A percentile compares a stretch with the other conserved stretches of the same genome.
These are phyloP conservation scores for Cutaneotrichosporon spelunceum DNA, from an alignment of 1,284 basidiomycete genomes.

Conservation along the genomic window DNA sequence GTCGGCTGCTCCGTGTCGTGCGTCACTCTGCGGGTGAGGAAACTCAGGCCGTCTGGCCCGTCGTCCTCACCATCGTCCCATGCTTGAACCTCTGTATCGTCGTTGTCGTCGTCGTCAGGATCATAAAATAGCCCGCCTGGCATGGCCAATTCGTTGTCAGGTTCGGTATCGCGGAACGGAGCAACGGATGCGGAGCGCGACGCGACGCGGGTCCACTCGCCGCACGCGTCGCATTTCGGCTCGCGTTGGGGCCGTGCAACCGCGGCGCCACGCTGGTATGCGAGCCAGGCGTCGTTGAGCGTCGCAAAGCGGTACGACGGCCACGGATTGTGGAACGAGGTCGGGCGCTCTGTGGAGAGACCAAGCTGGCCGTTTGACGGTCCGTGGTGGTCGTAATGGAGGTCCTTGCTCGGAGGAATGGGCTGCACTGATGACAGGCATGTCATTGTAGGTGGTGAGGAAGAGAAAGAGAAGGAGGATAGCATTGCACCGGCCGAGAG, in stretches of 20 bases:
- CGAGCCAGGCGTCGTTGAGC: constrained; percentile 38
- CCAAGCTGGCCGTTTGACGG: neutral
- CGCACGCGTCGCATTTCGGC: neutral
- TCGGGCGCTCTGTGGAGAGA: constrained; percentile 22
- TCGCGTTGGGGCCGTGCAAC: constrained; percentile 33
- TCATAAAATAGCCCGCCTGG: constrained; percentile 9
- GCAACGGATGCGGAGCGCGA: neutral
- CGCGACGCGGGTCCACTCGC: constrained; percentile 1
- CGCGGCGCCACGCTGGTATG: constrained; percentile 46
- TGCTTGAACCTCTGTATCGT: constrained; percentile 14
- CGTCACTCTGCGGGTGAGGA: neutral
- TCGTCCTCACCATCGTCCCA: constrained; percentile 1
- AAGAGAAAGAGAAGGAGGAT: neutral
- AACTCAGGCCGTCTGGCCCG: constrained; percentile 12
- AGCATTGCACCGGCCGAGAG: neutral
- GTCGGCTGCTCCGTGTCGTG: constrained; percentile 12
- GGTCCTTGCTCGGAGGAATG: constrained; percentile 6
- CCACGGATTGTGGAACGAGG: constrained; percentile 50
- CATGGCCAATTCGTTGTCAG: neutral
- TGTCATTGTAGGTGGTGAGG: neutral
- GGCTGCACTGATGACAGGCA: neutral
- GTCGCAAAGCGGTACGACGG: constrained; percentile 44
- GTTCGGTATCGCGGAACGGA: too few relatives aligned
- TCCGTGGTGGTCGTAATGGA: constrained; percentile 17
- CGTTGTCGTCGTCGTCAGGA: constrained; percentile 8